Evolutionary conservation across 306 rosid genomes (phyloP), one percentile per base, ranked within the genome.

Genomic region (Sicyos baderoa): DNA sequence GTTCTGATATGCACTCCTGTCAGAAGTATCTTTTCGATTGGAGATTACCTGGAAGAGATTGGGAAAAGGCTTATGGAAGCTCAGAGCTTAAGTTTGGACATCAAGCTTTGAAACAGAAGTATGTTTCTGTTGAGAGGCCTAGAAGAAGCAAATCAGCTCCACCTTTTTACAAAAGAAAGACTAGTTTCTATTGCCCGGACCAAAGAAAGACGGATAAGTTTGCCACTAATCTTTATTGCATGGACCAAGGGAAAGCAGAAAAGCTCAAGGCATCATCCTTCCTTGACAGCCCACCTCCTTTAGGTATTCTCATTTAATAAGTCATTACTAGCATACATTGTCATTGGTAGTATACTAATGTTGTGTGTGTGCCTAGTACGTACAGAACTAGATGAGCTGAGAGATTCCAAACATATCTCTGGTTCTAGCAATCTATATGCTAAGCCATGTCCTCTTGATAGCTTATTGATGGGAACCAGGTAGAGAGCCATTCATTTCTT

Each of bases 81-180:
- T 54, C 75, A 55, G 80, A 74, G 49, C 79, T 78, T 64, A 47
- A 9, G 48, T 44, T 42, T 63, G 71, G 75, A 67, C 59, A 64
- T 77, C 76, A 76, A 72, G 69, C 59, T 76, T 76, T 60, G 61
- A 72, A 76, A 29, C 71, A 76, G 53, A 74, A 45, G 74, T 71
- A 19, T 70, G 62, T 45, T 76, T 44, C 70, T 22, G 56, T 32
- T 50, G 70, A 74, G 79, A 85, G 91, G 77, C 73, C 80, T 23
- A 84, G 66, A 78, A 78, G 98, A 81, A 78, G 97, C 82, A 75
- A 51, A 72, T 93, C 97, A 15, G 91, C 97, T 81, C 97, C 97
- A 60, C 97, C 99, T 54, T 83, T 86, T 75, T 65, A 79, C 74
- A 82, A 79, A 81, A 68, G 86, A 32, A 90, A 83, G 81, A 82